These are phyloP conservation scores for Poa annua DNA, from an alignment of 176 grass and related monocot genomes.

Conservation along the genomic window DNA sequence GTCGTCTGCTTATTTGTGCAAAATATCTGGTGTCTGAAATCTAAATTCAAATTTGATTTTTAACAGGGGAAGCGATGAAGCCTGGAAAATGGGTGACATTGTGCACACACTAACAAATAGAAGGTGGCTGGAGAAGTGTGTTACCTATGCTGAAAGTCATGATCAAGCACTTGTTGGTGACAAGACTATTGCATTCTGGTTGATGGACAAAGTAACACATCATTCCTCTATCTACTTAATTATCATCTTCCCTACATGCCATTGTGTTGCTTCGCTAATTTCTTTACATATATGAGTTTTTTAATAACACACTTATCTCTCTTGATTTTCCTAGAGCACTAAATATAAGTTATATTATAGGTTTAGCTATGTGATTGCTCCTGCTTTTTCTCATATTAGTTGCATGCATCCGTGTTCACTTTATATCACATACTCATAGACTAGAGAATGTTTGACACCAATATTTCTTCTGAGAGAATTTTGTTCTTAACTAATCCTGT, in stretches of 20 bases:
- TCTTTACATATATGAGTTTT: neutral
- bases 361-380: neutral
- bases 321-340: slow-evolving; percentile 21
- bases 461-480: slow-evolving; percentile 1
- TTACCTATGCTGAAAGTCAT: slow-evolving; percentile 96
- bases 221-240: slow-evolving; percentile 30
- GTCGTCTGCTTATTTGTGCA: slow-evolving; percentile 5
- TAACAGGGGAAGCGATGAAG: slow-evolving; percentile 74
- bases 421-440: slow-evolving; percentile 15
- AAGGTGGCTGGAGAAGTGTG: slow-evolving; percentile 94
- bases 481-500: neutral
- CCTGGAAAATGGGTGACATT: slow-evolving; percentile 91
- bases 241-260: neutral
- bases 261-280: slow-evolving; percentile 9
- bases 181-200: slow-evolving; percentile 98
- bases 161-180: slow-evolving; percentile 99
- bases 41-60: slow-evolving; percentile 21
- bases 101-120: slow-evolving; percentile 94
- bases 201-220: slow-evolving; percentile 72
- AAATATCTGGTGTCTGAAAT: neutral
- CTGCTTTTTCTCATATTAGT: slow-evolving; percentile 18
- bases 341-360: neutral
- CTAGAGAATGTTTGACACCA: neutral
- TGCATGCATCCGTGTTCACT: slow-evolving; percentile 20
- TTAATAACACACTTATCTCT: neutral